These are phyloP conservation scores for Nymphaea thermarum DNA, from an alignment of 164 flowering plant species.

Conservation along the genomic window DNA sequence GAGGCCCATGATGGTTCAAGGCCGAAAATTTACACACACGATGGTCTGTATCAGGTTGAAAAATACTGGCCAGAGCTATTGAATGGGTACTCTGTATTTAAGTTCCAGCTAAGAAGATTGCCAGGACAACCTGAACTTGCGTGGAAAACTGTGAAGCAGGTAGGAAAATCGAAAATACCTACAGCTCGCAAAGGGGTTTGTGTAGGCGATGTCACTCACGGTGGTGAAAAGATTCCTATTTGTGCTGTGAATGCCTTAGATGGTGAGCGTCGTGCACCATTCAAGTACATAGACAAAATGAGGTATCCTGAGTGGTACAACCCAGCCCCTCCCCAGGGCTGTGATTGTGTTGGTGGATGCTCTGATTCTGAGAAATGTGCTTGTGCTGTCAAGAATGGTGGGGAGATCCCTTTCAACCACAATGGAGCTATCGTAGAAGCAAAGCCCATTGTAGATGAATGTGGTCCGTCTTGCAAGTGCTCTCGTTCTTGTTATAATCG, in stretches of 20 bases:
- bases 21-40: conserved; percentile 39
- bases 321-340: conserved; percentile 45
- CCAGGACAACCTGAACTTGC: conserved; percentile 79
- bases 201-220: conserved; percentile 48
- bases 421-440: conserved; percentile 73
- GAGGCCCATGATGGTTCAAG: conserved; percentile 22
- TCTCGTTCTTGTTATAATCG: conserved; percentile 71
- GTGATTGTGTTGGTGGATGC: conserved; percentile 56
- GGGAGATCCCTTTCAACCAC: conserved; percentile 67
- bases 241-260: conserved; percentile 65
- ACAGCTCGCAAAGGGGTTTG: conserved; percentile 43
- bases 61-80: conserved; percentile 46
- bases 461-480: conserved; percentile 80
- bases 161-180: conserved; percentile 34
- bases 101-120: conserved; percentile 52
- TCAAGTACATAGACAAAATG: conserved; percentile 43
- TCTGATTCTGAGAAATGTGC: conserved; percentile 40
- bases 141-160: conserved; percentile 22
- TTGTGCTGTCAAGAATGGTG: conserved; percentile 70
- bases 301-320: conserved; percentile 54
- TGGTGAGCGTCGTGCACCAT: conserved; percentile 47
- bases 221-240: conserved; percentile 52
- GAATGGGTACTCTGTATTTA: conserved; percentile 44
- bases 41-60: conserved; percentile 65
- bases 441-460: conserved; percentile 71